phyloP scores from a whole-genome alignment of 208 protist species.

The Histomonas meleagridis region DNA sequence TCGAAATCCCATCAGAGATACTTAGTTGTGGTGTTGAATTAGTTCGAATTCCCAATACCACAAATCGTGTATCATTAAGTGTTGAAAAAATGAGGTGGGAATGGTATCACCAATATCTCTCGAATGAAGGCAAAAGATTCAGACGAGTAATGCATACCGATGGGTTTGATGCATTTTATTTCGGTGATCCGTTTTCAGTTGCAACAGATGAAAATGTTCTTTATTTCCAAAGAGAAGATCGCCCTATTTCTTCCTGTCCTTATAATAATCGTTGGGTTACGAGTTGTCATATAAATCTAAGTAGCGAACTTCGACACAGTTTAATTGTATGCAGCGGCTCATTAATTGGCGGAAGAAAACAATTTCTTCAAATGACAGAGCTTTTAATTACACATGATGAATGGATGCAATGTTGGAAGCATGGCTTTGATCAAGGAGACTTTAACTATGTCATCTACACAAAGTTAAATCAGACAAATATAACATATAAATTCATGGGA shows the following conservation, averaged over 20 bases:
- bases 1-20: background rate
- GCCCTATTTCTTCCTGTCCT: background rate
- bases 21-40: background rate
- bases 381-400: background rate
- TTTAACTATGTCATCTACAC: constrained; percentile 12
- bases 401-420: background rate
- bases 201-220: background rate
- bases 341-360: background rate
- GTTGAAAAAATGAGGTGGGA: constrained; percentile 25
- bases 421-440: background rate
- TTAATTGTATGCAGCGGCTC: background rate
- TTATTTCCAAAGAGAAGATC: background rate
- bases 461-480: background rate
- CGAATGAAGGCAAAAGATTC: background rate
- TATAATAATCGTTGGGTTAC: background rate
- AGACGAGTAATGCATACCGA: background rate
- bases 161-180: background rate
- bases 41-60: background rate
- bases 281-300: background rate
- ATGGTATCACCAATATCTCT: background rate
- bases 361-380: background rate
- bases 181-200: background rate
- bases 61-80: background rate
- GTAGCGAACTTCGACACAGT: background rate
- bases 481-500: background rate